Base-by-base conservation (phyloP, 495 filamentous ascomycete species). In the Trichocladium uniseriatum region DNA sequence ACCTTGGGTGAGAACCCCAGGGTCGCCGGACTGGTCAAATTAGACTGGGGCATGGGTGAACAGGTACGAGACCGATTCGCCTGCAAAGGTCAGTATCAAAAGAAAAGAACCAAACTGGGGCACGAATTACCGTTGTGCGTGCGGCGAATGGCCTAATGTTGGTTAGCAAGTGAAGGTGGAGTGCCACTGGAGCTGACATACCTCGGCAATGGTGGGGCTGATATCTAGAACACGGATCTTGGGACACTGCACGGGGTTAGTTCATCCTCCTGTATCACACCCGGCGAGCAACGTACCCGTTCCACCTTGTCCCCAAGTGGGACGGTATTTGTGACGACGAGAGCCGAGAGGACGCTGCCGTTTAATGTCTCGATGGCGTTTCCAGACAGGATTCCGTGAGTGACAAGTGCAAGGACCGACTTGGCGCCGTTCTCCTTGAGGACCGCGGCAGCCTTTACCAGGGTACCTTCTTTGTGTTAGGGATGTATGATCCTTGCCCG, bases 251-350 rank as follows among this genome's bases (percentile, higher is more conserved):
- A 19, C 19, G 16, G 35, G 27, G 38, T 45, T 19, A 32, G 41
- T 20, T 13, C 49, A 24, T 6, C 0, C 9, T 42, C 29, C 35
- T 7, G 15, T 6, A 28, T n/a, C 15, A 37, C 2, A 6, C 16
- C 2, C 3, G 4, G 10, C 1, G 1, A 2, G 45, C 60, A n/a
- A n/a, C 59, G 39, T 43, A 64, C 62, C 11, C 69, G 63, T 14
- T 72, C 57, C 9, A 66, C 57, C 76, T 94, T 96, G 59, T 86
- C 86, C 44, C 77, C 76, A 48, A 94, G 80, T 34, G 91, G 91
- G 22, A 97, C 88, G n/a, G 90, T 98, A 69, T 98, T 98, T 27
- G 94, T 97, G 43, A 96, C 91, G 13, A 97, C 89, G 6, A 98
- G 66, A 48, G 81, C 81, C 49, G 71, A 79, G 55, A 97, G 68